A percentile compares a stretch with the other conserved stretches of the same genome.
Evolutionary conservation across 2,329 filamentous ascomycete species (phyloP).

Genomic region (Cordyceps fumosorosea): DNA sequence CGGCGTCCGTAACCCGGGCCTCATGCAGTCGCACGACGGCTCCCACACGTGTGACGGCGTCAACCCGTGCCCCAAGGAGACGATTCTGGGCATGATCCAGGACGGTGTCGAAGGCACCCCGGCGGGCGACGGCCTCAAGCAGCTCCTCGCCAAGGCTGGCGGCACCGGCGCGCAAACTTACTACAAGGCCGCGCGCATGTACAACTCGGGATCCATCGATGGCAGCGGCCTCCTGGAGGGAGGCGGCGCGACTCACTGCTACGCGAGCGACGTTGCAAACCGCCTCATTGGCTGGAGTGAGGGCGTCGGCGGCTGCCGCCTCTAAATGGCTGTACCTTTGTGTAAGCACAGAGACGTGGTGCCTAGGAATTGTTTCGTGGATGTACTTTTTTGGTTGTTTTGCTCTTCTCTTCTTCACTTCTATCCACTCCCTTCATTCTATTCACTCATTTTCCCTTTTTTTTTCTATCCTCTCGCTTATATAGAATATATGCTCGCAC

Average conservation of each 20-base stretch:
- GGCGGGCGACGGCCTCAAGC: slow-evolving; percentile 35
- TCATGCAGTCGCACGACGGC: slow-evolving; percentile 34
- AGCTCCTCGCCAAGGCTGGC: slow-evolving; percentile 26
- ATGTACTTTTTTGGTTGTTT: background rate
- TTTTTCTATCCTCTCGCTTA: too few relatives aligned
- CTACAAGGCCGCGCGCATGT: slow-evolving; percentile 41
- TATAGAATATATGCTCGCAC: too few relatives aligned
- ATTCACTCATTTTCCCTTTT: background rate
- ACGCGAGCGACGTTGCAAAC: slow-evolving; percentile 41
- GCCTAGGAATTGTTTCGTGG: background rate
- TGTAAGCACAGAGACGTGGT: background rate
- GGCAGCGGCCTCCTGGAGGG: slow-evolving; percentile 28
- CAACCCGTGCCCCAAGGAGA: slow-evolving; percentile 21
- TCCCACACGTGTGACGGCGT: slow-evolving; percentile 27
- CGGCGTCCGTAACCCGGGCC: slow-evolving; percentile 35
- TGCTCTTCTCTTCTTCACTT: background rate
- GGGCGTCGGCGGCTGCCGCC: slow-evolving; percentile 1
- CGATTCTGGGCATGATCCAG: slow-evolving; percentile 24
- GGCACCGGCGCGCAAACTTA: slow-evolving; percentile 29
- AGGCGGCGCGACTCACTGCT: slow-evolving; percentile 41
- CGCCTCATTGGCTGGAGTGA: slow-evolving; percentile 8
- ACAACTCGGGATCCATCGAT: slow-evolving; percentile 40
- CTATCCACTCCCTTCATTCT: background rate
- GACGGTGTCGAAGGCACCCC: slow-evolving; percentile 37
- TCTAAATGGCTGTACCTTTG: background rate